Evolutionary conservation across 2,329 filamentous ascomycete species (phyloP), one percentile per base, ranked within the genome.

Genomic region (Exophiala viscosa): DNA sequence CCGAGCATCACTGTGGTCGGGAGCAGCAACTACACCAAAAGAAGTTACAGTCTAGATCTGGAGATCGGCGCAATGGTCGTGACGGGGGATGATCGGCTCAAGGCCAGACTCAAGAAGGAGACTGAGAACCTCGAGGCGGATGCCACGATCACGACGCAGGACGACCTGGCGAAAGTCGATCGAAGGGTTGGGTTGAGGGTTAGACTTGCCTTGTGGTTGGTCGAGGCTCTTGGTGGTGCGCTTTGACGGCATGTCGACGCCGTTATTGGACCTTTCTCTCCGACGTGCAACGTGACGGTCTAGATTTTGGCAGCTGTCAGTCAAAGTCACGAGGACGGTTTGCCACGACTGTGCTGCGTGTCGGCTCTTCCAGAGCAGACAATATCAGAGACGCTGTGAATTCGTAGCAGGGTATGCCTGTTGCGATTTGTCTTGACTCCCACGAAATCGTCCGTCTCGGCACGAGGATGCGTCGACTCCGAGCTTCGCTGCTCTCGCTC

Each of bases 21-120:
- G 1, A 95, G 88, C 66, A 93, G 87, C 8, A 99, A 99, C 67
- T 99, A 97, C 70, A 99, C 93, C 0, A 91, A 93, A 69, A 79
- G 93, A 42, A 95, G 89, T 66, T 97, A 99, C 70, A 86, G 86
- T 36, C 81, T 96, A 38, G 93, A 99, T 70, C 78, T 99, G 2
- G 93, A 99, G 68, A 88, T 87, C 0, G 93, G 95, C 32, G 88
- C 88, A 1, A 70, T 96, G 52, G 86, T 99, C 23, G 82, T 96
- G 3, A 99, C 93, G 1, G 76, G 77, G 17, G 86, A 97, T 64
- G 75, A 85, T 18, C 79, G 76, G 0, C 70, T 99, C 61, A 88
- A 89, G 69, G 73, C 73, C 52, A 79, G 84, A 47, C 73, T 97
- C n/a, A 86, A 80, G 6, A 82, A 87, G 45, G 93, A 99, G 71